Percentiles rank a stretch among this genome's conserved stretches.
Conservation (phyloP, 345 rosid genomes). For the Heritiera littoralis region DNA sequence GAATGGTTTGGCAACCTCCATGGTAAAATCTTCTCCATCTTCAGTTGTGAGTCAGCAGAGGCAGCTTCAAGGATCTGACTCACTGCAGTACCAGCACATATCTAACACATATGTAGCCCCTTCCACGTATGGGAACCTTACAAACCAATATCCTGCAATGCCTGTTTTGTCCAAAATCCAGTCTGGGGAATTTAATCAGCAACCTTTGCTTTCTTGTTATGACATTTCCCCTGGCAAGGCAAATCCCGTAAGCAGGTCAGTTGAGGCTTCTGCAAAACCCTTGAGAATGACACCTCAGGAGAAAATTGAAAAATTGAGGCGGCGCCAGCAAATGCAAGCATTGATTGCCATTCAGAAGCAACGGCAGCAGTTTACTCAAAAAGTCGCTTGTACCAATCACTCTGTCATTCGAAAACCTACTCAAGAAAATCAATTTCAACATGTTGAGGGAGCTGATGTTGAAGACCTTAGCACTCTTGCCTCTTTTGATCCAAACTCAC, state of each 20-base stretch:
- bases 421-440: constrained; percentile 51
- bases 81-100: constrained; percentile 49
- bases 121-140: constrained; percentile 49
- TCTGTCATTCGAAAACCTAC: constrained; percentile 40
- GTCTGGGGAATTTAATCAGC: constrained; percentile 48
- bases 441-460: constrained; percentile 46
- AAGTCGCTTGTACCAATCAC: constrained; percentile 42
- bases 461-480: constrained; percentile 51
- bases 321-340: constrained; percentile 97
- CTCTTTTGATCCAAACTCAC: constrained; percentile 55
- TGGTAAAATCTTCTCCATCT: constrained; percentile 37
- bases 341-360: constrained; percentile 92
- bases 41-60: constrained; percentile 49
- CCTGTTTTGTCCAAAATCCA: constrained; percentile 53
- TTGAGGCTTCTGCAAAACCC: constrained; percentile 44
- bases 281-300: constrained; percentile 91
- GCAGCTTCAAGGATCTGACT: constrained; percentile 51
- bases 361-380: constrained; percentile 65
- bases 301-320: constrained; percentile 86
- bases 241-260: constrained; percentile 39
- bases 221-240: constrained; percentile 47
- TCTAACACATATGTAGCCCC: constrained; percentile 46
- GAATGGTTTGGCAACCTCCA: constrained; percentile 39
- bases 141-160: constrained; percentile 57
- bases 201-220: constrained; percentile 49